Evolutionary conservation across 257 asterid species (phyloP).

Genomic region (Catharanthus roseus): DNA sequence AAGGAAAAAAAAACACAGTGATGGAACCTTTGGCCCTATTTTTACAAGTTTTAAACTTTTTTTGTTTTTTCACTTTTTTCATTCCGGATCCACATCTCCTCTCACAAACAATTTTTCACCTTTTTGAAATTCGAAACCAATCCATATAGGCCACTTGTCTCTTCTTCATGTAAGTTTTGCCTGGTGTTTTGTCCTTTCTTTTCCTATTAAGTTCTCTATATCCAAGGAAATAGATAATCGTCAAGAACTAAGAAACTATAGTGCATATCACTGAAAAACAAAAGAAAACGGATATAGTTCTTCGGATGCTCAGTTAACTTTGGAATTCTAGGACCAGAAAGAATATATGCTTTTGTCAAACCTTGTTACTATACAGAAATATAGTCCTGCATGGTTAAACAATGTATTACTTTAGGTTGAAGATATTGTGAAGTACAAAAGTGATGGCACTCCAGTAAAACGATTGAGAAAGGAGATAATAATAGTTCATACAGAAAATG

Average conservation of each 20-base stretch:
- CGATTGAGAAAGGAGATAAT: constrained; percentile 48
- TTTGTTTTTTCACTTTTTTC: no score
- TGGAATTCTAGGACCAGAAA: not conserved
- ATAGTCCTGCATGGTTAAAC: not conserved
- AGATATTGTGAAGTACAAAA: constrained; percentile 58
- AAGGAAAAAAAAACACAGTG: no score
- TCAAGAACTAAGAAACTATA: not conserved
- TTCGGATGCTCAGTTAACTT: not conserved
- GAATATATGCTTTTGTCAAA: not conserved
- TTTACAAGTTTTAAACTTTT: no score
- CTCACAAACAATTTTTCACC: no score
- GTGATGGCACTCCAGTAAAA: constrained; percentile 64
- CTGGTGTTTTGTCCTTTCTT: not conserved
- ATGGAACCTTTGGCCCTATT: no score
- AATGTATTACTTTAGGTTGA: constrained; percentile 39
- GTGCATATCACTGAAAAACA: not conserved
- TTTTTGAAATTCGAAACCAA: no score
- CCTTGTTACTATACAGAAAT: not conserved
- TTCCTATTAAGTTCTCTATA: not conserved
- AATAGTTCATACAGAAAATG: constrained; percentile 49
- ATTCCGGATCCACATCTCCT: no score
- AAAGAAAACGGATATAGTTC: not conserved
- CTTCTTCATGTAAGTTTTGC: not conserved
- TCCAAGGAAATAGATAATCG: not conserved
- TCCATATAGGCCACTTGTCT: not conserved